A percentile compares a stretch with the other conserved stretches of the same genome.
phyloP scores from a whole-genome alignment of 177 flowering plant genomes.

The Vitis hybrid region DNA sequence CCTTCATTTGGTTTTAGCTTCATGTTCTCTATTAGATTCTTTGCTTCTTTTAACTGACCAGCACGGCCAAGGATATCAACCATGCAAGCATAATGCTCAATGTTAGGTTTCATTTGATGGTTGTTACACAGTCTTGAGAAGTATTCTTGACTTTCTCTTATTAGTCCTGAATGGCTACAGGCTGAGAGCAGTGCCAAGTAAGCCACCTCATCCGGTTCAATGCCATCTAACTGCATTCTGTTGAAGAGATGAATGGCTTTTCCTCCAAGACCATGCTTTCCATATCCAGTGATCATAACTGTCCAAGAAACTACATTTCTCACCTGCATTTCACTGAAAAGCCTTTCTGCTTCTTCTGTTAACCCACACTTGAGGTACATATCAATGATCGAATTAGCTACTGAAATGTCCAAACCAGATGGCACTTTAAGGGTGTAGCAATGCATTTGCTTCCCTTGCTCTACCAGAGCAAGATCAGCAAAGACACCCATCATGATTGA shows the following conservation, averaged over 20 bases:
- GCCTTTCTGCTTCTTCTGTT: conserved; percentile 50
- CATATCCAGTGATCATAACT: conserved; percentile 75
- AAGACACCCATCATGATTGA: conserved; percentile 67
- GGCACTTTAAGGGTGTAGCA: conserved; percentile 54
- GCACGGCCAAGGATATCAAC: conserved; percentile 79
- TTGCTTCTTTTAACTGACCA: conserved; percentile 68
- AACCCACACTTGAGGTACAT: conserved; percentile 85
- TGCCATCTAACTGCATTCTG: conserved; percentile 43
- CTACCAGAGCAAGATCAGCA: conserved; percentile 76
- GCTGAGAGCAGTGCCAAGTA: conserved; percentile 80
- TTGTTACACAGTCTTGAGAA: conserved; percentile 46
- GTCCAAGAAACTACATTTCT: conserved; percentile 73
- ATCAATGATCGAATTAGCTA: conserved; percentile 67
- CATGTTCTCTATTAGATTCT: conserved; percentile 59
- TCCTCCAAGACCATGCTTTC: conserved; percentile 72
- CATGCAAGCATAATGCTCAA: conserved; percentile 86
- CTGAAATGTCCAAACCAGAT: conserved; percentile 56
- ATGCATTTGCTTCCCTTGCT: conserved; percentile 80
- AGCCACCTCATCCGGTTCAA: conserved; percentile 70
- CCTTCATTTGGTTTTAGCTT: conserved; percentile 54
- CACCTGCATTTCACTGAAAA: conserved; percentile 43
- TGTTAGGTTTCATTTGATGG: conserved; percentile 35
- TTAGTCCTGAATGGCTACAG: conserved; percentile 80
- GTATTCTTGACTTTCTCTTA: conserved; percentile 50
- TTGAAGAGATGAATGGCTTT: conserved; percentile 53